Evolutionary conservation across 2,329 filamentous ascomycete species (phyloP), one percentile per base, ranked within the genome.

Genomic region (Botryotinia calthae): DNA sequence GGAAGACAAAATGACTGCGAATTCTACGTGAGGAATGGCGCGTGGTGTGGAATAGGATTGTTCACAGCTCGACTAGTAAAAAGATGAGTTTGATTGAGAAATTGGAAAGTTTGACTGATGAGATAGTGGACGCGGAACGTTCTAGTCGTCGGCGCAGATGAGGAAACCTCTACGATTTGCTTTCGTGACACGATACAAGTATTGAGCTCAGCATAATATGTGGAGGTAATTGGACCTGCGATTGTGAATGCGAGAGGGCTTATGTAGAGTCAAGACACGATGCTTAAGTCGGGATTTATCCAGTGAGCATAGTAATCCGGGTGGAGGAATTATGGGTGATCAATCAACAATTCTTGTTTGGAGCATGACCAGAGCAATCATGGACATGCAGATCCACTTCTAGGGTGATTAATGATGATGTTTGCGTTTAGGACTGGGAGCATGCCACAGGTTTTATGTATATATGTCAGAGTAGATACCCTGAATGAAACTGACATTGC

Each of bases 41-140:
- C 12, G 9, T 37, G 37, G 8, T 18, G 12, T n/a, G 10, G 59
- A 1, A 31, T 8, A 16, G 20, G 25, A n/a, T 44, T 12, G 12
- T 16, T 44, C 4, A 9, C 7, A 25, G 10, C 3, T 6, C 18
- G n/a, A 20, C n/a, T 0, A 12, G 2, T 1, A 40, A 34, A 1
- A 44, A 34, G 9, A 31, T 5, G 40, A 22, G 5, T 2, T n/a
- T 70, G 31, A 14, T 62, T 37, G 18, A 34, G 7, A 37, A 1
- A 7, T 5, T 71, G 14, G 46, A 44, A 20, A 8, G 4, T 4
- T 28, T 20, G 4, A 51, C 44, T 2, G 37, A 71, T 37, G 34
- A 56, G 25, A 58, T 71, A 54, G 34, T 64, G 5, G 69, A 65
- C 9, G 5, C 16, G 0, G 46, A 71, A 40, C 58, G 34, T 12